Evolutionary conservation across 1,284 basidiomycete species (phyloP), one percentile per base, ranked within the genome.

Genomic region (Sanguinoderma infundibulare): DNA sequence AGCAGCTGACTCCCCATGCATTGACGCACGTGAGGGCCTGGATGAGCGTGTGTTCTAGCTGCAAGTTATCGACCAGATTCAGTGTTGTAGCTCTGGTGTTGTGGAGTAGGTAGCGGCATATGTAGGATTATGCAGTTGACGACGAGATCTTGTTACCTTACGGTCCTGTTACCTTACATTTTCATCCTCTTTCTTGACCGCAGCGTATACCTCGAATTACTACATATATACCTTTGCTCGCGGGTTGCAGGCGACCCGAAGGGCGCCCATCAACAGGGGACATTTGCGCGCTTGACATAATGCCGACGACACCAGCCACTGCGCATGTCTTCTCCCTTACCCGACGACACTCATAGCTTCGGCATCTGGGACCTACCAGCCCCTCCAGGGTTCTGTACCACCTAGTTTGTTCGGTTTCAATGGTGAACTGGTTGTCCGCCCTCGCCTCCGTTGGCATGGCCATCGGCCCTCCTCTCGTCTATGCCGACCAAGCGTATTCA

Each of bases 401-500:
- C n/a, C n/a, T n/a, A n/a, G n/a, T n/a, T 10, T n/a, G 3, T 9
- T 40, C 38, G 20, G 2, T 12, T 20, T 46, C 73, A 75, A 51
- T 75, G 53, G 73, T 78, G 39, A 63, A 72, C 68, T 89, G 87
- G 87, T 51, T 89, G 20, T 84, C 86, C 7, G 82, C 77, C 2
- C 55, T 81, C 4, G 86, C 87, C 14, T 87, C 87, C 5, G 69
- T 89, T 55, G 87, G 87, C 36, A 90, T 90, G 89, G 89, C 90
- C 35, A 77, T 90, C 9, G 90, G 86, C 14, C 89, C 90, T 24
- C 89, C 90, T 20, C 77, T 91, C 70, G 91, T 94, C 10, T 94
- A 94, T 68, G 87, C 84, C 35, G 92, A 94, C 76, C 92, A 94
- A 74, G 86, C 89, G 3, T 74, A 79, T 56, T 92, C 89, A 22